Conservation (phyloP, 805 yeast genomes). For the Yamadazyma sp. region DNA sequence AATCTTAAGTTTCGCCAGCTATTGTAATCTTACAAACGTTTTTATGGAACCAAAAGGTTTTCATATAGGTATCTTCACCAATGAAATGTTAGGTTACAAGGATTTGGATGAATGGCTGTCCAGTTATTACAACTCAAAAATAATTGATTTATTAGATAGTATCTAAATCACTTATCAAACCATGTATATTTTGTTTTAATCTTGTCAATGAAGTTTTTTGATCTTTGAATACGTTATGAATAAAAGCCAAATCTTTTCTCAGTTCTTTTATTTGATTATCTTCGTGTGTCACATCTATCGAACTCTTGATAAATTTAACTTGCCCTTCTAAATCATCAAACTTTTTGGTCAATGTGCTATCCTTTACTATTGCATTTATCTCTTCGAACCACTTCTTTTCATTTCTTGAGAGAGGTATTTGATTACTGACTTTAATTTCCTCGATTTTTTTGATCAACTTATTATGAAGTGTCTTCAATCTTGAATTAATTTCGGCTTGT, state of each 20-base stretch:
- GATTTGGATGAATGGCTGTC: constrained; percentile 3
- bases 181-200: not conserved
- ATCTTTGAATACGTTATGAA: not conserved
- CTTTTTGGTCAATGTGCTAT: constrained; percentile 7
- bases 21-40: constrained; percentile 12
- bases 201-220: not conserved
- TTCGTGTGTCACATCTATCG: too few species aligned
- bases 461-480: constrained; percentile 18
- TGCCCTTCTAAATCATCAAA: constrained; percentile 19
- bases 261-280: too few species aligned
- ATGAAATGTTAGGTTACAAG: constrained; percentile 25
- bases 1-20: constrained; percentile 19
- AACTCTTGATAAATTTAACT: constrained; percentile 13
- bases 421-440: constrained; percentile 16
- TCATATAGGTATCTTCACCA: constrained; percentile 27
- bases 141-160: not conserved
- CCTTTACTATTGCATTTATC: constrained; percentile 23
- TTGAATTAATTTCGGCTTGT: constrained; percentile 6
- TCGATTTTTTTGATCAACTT: constrained; percentile 23
- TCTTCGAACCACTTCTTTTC: constrained; percentile 39
- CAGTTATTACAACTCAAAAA: not conserved
- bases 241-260: constrained; percentile 1
- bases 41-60: constrained; percentile 27
- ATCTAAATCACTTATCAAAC: not conserved
- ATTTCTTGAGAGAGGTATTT: constrained; percentile 31